Conservation (phyloP, 2,329 filamentous ascomycete species). For the Xylariales sp. region DNA sequence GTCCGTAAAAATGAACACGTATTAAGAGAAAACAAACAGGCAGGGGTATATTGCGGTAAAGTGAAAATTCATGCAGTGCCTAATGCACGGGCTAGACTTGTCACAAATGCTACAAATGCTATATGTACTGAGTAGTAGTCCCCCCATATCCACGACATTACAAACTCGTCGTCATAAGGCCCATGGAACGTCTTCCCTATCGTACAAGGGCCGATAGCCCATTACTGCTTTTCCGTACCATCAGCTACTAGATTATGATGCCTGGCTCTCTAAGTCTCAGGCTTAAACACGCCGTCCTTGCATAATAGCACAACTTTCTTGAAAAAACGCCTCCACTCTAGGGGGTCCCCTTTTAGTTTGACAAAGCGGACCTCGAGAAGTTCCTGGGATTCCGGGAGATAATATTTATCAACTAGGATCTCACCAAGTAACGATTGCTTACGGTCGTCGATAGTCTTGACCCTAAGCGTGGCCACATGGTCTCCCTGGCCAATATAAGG, state of each 20-base stretch:
- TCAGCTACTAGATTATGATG: slow-evolving; percentile 12
- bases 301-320: slow-evolving; percentile 92
- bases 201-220: not conserved
- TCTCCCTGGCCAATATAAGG: slow-evolving; percentile 62
- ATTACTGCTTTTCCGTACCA: slow-evolving; percentile 2
- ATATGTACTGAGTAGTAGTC: slow-evolving; percentile 7
- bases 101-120: slow-evolving; percentile 6
- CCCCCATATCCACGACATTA: slow-evolving; percentile 7
- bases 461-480: slow-evolving; percentile 72
- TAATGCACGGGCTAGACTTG: not conserved
- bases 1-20: not conserved
- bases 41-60: slow-evolving; percentile 13
- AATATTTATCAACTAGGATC: slow-evolving; percentile 76
- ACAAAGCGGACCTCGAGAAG: slow-evolving; percentile 89
- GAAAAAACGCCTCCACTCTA: slow-evolving; percentile 97
- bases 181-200: not conserved
- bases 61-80: slow-evolving; percentile 1
- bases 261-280: slow-evolving; percentile 54
- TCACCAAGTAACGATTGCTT: slow-evolving; percentile 79
- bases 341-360: slow-evolving; percentile 93
- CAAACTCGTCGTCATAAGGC: not conserved
- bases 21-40: not conserved
- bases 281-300: slow-evolving; percentile 82
- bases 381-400: slow-evolving; percentile 66
- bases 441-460: slow-evolving; percentile 79